A percentile compares a stretch with the other conserved stretches of the same genome.
Evolutionary conservation across 2,329 filamentous ascomycete species (phyloP).

Genomic region (Diaporthe sp.): DNA sequence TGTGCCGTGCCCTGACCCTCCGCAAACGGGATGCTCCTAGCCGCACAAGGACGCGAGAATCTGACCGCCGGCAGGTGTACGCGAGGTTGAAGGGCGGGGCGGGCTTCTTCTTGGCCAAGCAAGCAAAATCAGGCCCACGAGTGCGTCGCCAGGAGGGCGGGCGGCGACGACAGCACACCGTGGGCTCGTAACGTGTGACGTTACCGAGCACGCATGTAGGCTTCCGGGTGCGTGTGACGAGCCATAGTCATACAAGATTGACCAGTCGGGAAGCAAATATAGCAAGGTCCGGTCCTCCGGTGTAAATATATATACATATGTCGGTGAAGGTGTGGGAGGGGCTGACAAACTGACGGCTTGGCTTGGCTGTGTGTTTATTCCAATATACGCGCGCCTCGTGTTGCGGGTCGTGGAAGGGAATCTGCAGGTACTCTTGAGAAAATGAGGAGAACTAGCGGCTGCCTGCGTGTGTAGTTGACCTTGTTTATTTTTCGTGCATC

Average conservation of each 20-base stretch:
- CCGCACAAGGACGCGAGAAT: constrained; percentile 9
- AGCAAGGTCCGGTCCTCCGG: neutral
- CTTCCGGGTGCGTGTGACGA: constrained; percentile 5
- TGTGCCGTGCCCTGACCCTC: neutral
- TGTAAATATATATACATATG: neutral
- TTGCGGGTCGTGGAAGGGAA: neutral
- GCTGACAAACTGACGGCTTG: neutral
- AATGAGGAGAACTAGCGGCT: neutral
- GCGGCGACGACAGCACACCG: neutral
- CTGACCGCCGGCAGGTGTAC: constrained; percentile 20
- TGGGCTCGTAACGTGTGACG: neutral
- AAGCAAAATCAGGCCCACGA: neutral
- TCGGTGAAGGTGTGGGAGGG: constrained; percentile 16
- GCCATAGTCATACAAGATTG: neutral
- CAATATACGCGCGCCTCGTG: neutral
- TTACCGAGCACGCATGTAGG: constrained; percentile 1
- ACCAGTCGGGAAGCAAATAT: too few species aligned
- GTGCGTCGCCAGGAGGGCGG: neutral
- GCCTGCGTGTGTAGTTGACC: neutral
- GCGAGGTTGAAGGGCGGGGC: neutral
- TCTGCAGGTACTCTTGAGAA: neutral
- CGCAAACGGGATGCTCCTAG: constrained; percentile 8
- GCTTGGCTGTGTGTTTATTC: neutral
- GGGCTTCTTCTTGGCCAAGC: neutral
- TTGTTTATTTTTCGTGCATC: neutral